Percentiles rank a stretch among this genome's conserved stretches.
Conservation (phyloP, 495 filamentous ascomycete genomes). For the Aspergillus conjunctus region DNA sequence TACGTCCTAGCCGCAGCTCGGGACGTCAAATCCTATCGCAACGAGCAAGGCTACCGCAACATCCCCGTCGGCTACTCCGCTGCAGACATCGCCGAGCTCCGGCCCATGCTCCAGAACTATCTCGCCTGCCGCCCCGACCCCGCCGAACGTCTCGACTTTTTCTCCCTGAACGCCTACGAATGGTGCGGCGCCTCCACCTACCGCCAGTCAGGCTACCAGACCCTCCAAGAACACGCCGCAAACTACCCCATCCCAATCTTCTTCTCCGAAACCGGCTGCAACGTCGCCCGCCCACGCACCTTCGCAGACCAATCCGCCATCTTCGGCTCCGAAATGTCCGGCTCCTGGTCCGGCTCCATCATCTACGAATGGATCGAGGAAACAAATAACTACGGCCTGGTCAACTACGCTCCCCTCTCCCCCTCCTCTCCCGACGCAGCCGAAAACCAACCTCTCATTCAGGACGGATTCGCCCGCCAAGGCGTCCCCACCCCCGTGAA, state of each 20-base stretch:
- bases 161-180: constrained; percentile 82
- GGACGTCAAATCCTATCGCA: constrained; percentile 80
- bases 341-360: constrained; percentile 79
- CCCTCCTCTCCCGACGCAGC: constrained; percentile 31
- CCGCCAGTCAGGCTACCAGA: constrained; percentile 66
- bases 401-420: constrained; percentile 67
- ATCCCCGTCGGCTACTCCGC: constrained; percentile 89
- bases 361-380: constrained; percentile 93
- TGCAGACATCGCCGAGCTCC: constrained; percentile 79
- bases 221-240: constrained; percentile 60
- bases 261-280: constrained; percentile 84
- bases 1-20: constrained; percentile 80
- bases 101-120: constrained; percentile 88
- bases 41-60: constrained; percentile 74
- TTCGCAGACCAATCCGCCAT: constrained; percentile 80
- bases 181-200: constrained; percentile 78
- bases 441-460: constrained; percentile 45
- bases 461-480: constrained; percentile 66
- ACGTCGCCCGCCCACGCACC: constrained; percentile 62
- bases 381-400: constrained; percentile 79
- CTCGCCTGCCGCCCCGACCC: constrained; percentile 71
- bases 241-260: constrained; percentile 77
- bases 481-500: constrained; percentile 74
- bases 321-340: constrained; percentile 69
- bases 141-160: constrained; percentile 79